Conservation (phyloP, 805 yeast species). For the Soucietia sequanensis region DNA sequence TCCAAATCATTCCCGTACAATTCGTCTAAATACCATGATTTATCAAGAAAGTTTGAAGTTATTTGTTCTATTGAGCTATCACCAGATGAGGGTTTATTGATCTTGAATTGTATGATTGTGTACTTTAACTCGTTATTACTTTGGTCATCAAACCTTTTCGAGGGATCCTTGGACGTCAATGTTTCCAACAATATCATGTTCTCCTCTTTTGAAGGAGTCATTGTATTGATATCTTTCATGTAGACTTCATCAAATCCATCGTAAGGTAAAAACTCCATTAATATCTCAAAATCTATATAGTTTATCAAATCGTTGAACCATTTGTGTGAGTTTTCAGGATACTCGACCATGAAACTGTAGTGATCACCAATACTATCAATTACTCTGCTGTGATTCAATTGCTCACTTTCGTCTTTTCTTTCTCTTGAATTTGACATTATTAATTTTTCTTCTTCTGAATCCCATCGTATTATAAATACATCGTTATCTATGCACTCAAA, state of each 20-base stretch:
- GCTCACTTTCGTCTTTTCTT: conserved; percentile 20
- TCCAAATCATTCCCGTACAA: conserved; percentile 30
- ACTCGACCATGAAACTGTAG: conserved; percentile 36
- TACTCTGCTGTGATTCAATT: conserved; percentile 24
- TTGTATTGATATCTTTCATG: conserved; percentile 35
- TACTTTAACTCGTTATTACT: conserved; percentile 36
- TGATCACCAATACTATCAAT: conserved; percentile 22
- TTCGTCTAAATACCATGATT: conserved; percentile 54
- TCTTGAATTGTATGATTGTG: conserved; percentile 41
- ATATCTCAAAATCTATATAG: conserved; percentile 21
- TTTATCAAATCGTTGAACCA: conserved; percentile 15
- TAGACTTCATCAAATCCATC: conserved; percentile 1
- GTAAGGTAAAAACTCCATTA: conserved; percentile 17
- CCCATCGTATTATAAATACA: conserved; percentile 38
- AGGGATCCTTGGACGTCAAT: conserved; percentile 21
- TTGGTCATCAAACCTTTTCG: conserved; percentile 19
- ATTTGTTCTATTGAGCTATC: conserved; percentile 28
- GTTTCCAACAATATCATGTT: conserved; percentile 38
- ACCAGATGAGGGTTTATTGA: conserved; percentile 29
- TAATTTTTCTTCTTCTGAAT: conserved; percentile 15
- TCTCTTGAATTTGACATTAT: conserved; percentile 10
- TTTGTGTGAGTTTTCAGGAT: conserved; percentile 24
- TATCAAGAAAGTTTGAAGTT: conserved; percentile 56
- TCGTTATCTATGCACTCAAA: conserved; percentile 31
- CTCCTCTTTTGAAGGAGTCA: conserved; percentile 52